These are phyloP conservation scores for Aspergillus campestris DNA, from an alignment of 495 filamentous ascomycete genomes.

Conservation along the genomic window DNA sequence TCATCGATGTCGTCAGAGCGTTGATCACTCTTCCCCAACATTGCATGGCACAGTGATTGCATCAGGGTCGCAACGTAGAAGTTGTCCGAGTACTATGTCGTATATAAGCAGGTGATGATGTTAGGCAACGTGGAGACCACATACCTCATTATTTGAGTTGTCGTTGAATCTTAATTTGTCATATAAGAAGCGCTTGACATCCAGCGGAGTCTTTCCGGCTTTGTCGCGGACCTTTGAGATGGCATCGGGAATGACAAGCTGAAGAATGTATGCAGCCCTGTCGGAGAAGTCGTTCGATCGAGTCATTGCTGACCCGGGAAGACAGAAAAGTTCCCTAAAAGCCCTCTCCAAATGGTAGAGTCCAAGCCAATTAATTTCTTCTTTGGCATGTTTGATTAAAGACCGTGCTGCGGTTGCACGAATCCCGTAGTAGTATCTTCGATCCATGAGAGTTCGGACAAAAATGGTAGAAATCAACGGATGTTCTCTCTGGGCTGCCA, in stretches of 20 bases:
- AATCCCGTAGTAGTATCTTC: slow-evolving; percentile 87
- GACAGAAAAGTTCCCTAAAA: slow-evolving; percentile 84
- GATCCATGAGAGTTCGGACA: slow-evolving; percentile 80
- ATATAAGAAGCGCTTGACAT: slow-evolving; percentile 70
- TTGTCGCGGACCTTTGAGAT: slow-evolving; percentile 71
- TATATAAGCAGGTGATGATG: slow-evolving; percentile 5
- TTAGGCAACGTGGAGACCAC: slow-evolving; percentile 2
- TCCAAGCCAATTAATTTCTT: slow-evolving; percentile 67
- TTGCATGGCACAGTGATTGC: slow-evolving; percentile 64
- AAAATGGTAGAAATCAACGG: slow-evolving; percentile 78
- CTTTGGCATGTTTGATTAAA: slow-evolving; percentile 63
- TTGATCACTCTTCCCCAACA: slow-evolving; percentile 47
- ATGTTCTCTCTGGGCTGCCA: slow-evolving; percentile 51
- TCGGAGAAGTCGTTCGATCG: slow-evolving; percentile 84
- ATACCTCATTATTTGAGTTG: slow-evolving; percentile 72
- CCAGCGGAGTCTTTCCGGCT: slow-evolving; percentile 63
- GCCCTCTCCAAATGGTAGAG: slow-evolving; percentile 73
- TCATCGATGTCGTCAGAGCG: slow-evolving; percentile 33
- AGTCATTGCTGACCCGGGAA: slow-evolving; percentile 61
- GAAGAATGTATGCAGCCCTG: slow-evolving; percentile 69
- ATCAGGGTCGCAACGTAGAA: slow-evolving; percentile 81
- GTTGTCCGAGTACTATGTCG: slow-evolving; percentile 62
- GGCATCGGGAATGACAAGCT: slow-evolving; percentile 69
- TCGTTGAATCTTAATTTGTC: slow-evolving; percentile 90
- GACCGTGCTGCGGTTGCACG: slow-evolving; percentile 70